Evolutionary conservation across 345 rosid genomes (phyloP).

Genomic region (Populus simonii): DNA sequence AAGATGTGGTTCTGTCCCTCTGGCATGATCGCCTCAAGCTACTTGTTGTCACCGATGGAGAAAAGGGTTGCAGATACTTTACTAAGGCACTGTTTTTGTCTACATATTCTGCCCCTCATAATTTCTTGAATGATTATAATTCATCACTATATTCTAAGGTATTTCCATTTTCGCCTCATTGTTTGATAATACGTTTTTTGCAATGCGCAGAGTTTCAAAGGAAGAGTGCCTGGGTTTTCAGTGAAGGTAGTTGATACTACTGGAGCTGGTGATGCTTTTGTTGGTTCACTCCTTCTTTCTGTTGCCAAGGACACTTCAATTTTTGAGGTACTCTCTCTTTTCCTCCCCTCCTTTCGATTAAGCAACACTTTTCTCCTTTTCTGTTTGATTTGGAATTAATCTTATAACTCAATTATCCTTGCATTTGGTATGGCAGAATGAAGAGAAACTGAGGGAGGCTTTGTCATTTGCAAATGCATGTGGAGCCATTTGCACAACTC

Average conservation of each 20-base stretch:
- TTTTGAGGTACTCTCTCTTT: conserved; percentile 16
- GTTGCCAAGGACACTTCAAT: conserved; percentile 38
- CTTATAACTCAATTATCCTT: not conserved
- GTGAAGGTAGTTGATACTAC: conserved; percentile 63
- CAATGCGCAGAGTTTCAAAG: conserved; percentile 43
- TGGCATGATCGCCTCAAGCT: conserved; percentile 58
- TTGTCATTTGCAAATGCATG: conserved; percentile 57
- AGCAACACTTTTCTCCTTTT: not conserved
- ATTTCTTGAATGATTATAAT: too few species aligned
- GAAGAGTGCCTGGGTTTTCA: conserved; percentile 40
- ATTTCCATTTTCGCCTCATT: too few species aligned
- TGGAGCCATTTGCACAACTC: conserved; percentile 63
- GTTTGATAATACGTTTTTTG: too few species aligned
- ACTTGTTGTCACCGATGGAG: conserved; percentile 65
- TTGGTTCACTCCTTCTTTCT: conserved; percentile 44
- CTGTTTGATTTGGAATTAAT: not conserved
- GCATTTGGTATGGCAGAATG: conserved; percentile 31
- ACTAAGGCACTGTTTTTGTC: conserved; percentile 35
- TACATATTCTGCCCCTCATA: not conserved
- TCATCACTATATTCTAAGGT: too few species aligned
- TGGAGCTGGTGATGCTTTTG: conserved; percentile 75
- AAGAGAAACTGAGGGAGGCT: conserved; percentile 47
- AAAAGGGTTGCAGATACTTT: conserved; percentile 63
- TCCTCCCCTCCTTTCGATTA: not conserved
- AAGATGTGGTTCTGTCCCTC: conserved; percentile 50